A percentile compares a stretch with the other conserved stretches of the same genome.
Conservation (phyloP, 2,329 filamentous ascomycete genomes). For the Sporothrix globosa region DNA sequence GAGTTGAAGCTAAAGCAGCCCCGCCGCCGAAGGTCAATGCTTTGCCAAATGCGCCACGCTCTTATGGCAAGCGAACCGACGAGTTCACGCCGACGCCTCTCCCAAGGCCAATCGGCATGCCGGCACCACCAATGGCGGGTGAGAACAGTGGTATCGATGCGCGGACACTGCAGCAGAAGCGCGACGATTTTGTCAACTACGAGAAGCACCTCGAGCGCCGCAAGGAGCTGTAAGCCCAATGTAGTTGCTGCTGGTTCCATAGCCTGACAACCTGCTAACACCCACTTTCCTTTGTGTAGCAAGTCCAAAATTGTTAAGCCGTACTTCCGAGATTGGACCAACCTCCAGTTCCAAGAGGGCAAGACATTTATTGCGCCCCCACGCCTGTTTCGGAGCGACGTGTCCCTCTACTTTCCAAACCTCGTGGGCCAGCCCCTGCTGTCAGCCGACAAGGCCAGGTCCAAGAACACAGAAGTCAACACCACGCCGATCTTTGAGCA, state of each 20-base stretch:
- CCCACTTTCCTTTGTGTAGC: conserved; percentile 46
- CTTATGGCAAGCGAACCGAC: conserved; percentile 59
- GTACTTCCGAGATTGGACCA: conserved; percentile 95
- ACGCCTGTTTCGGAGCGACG: conserved; percentile 78
- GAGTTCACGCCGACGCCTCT: conserved; percentile 63
- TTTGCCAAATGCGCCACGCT: conserved; percentile 61
- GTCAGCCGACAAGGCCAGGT: conserved; percentile 52
- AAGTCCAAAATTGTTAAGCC: conserved; percentile 78
- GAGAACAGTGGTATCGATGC: conserved; percentile 80
- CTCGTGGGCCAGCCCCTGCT: conserved; percentile 77
- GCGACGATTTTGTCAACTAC: conserved; percentile 81
- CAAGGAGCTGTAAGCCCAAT: conserved; percentile 67
- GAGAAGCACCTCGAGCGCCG: conserved; percentile 80
- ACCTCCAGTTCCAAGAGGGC: conserved; percentile 78
- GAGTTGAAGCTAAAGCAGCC: background rate
- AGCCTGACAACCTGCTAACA: background rate
- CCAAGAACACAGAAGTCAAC: conserved; percentile 66
- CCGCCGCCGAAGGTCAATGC: conserved; percentile 36
- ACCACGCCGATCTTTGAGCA: conserved; percentile 70
- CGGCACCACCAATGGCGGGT: conserved; percentile 70
- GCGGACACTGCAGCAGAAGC: conserved; percentile 67
- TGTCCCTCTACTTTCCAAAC: conserved; percentile 92
- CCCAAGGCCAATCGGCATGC: conserved; percentile 79
- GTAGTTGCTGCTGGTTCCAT: background rate
- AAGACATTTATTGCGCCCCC: conserved; percentile 90